These are phyloP conservation scores for Rhynchospora tenuis DNA, from an alignment of 176 grass and related monocot genomes.

Conservation along the genomic window DNA sequence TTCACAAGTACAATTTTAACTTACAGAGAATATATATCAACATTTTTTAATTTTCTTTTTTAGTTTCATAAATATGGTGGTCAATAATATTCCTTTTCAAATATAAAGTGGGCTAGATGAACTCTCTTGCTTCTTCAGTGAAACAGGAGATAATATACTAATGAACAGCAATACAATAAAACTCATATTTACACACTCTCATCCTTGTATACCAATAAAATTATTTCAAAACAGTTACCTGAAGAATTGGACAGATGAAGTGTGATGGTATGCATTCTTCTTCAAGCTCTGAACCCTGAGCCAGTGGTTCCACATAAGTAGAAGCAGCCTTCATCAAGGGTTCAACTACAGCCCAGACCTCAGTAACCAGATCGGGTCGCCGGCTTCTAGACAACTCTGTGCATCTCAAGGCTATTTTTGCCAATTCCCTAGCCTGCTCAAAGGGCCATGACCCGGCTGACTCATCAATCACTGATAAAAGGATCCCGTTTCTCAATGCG, in stretches of 20 bases:
- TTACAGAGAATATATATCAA: too few relatives aligned
- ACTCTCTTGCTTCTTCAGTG: too few relatives aligned
- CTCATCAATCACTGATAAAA: constrained; percentile 23
- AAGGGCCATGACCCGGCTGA: constrained; percentile 41
- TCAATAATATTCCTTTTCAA: too few relatives aligned
- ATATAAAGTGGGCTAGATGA: too few relatives aligned
- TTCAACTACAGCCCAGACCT: constrained; percentile 43
- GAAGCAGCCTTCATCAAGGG: constrained; percentile 37
- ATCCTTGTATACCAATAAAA: too few relatives aligned
- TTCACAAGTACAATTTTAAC: too few relatives aligned
- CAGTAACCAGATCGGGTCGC: constrained; percentile 36
- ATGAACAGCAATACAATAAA: too few relatives aligned
- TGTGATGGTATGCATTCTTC: constrained; percentile 25
- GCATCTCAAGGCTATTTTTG: constrained; percentile 40
- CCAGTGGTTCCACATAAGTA: background rate
- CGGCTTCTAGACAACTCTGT: constrained; percentile 28
- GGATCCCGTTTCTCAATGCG: constrained; percentile 26
- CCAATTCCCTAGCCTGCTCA: constrained; percentile 39
- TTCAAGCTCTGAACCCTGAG: background rate
- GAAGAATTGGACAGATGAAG: constrained; percentile 50
- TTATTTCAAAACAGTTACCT: constrained; percentile 23
- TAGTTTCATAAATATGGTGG: too few relatives aligned
- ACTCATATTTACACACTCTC: too few relatives aligned
- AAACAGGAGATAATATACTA: too few relatives aligned
- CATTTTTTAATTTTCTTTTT: too few relatives aligned